These are phyloP conservation scores for Quercus robur DNA, from an alignment of 306 rosid genomes.

Conservation along the genomic window DNA sequence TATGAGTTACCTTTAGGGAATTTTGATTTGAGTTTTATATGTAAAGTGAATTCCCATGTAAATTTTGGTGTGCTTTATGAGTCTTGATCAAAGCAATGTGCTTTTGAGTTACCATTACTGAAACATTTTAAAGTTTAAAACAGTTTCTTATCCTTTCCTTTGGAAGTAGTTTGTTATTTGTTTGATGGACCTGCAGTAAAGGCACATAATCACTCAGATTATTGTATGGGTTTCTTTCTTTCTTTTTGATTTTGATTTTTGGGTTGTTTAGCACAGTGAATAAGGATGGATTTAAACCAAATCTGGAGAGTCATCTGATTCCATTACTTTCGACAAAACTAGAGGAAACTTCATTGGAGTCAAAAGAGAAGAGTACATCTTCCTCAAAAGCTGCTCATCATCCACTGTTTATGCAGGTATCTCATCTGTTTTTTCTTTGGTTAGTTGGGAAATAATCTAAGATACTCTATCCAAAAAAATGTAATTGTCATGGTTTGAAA, in stretches of 20 bases:
- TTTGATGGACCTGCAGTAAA: background rate
- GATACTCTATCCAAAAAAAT: no score
- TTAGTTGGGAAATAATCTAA: background rate
- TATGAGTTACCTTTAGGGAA: background rate
- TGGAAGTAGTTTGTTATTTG: background rate
- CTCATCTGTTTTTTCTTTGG: conserved; percentile 3
- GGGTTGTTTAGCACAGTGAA: conserved; percentile 80
- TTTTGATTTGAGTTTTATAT: background rate
- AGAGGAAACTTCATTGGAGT: conserved; percentile 56
- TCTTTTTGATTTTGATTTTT: conserved; percentile 10
- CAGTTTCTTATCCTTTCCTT: background rate
- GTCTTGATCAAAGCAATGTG: no score
- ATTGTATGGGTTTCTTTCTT: background rate
- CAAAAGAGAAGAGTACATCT: conserved; percentile 48
- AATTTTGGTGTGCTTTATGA: no score
- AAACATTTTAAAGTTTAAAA: background rate
- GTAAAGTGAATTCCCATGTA: no score
- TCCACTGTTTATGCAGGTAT: conserved; percentile 74
- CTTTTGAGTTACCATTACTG: no score
- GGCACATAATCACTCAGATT: background rate
- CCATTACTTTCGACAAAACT: conserved; percentile 75
- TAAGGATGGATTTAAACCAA: conserved; percentile 93
- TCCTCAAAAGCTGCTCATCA: conserved; percentile 67
- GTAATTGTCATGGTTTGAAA: no score
- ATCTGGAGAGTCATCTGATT: conserved; percentile 83